phyloP scores from a whole-genome alignment of 2,329 filamentous ascomycete genomes.

The Plenodomus biglobosus region DNA sequence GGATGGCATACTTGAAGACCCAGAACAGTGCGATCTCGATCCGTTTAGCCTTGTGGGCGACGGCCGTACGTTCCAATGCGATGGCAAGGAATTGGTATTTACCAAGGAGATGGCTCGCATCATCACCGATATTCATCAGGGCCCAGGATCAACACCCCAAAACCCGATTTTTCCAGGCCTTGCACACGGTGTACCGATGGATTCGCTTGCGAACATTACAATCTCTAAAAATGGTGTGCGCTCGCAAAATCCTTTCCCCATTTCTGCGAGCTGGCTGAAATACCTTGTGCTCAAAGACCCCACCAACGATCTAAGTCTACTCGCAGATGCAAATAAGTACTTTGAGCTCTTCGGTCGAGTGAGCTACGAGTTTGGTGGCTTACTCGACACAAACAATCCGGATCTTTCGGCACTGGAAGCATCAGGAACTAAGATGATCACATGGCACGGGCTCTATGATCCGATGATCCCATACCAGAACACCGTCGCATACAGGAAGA shows the following conservation, averaged over 20 bases:
- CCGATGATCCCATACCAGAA: conserved; percentile 28
- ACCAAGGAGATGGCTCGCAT: conserved; percentile 25
- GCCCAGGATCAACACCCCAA: conserved; percentile 15
- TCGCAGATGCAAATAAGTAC: conserved; percentile 16
- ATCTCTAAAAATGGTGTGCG: conserved; percentile 16
- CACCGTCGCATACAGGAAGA: conserved; percentile 26
- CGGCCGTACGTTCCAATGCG: conserved; percentile 19
- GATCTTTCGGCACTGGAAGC: conserved; percentile 26
- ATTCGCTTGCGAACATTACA: conserved; percentile 14
- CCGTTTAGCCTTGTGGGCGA: conserved; percentile 11
- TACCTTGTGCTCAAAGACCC: conserved; percentile 17
- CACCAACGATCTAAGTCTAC: conserved; percentile 11
- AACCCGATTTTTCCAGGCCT: conserved; percentile 11
- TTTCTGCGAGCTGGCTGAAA: conserved; percentile 23
- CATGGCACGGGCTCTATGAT: conserved; percentile 34
- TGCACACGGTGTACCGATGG: conserved; percentile 18
- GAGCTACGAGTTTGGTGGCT: conserved; percentile 21
- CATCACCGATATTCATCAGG: conserved; percentile 19
- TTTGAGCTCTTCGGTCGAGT: conserved; percentile 21
- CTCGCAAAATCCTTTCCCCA: conserved; percentile 16
- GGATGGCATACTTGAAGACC: conserved; percentile 40
- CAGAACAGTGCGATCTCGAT: conserved; percentile 29
- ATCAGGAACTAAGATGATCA: conserved; percentile 31
- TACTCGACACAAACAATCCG: conserved; percentile 25
- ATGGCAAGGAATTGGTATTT: conserved; percentile 18